Evolutionary conservation across 2,329 filamentous ascomycete species (phyloP), one percentile per base, ranked within the genome.

Genomic region (Neofusicoccum sp.): DNA sequence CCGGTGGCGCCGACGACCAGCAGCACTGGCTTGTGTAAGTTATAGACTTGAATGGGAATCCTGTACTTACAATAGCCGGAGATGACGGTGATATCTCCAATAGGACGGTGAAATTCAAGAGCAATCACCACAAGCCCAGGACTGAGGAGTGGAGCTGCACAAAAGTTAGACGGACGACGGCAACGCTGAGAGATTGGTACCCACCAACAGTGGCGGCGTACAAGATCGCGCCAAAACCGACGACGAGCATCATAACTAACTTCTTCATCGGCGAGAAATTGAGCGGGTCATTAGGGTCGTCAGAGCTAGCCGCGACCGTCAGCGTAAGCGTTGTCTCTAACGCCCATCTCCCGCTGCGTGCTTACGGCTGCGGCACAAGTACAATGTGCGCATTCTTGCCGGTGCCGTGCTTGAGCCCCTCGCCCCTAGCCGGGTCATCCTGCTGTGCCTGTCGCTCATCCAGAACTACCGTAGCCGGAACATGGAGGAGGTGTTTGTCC

Each of bases 221-320:
- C 12, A 75, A 66, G 5, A 69, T 63, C 0, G 72, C 69, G 3
- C 72, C 72, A 33, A 69, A 72, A 6, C 65, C 65, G 33, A 73
- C 66, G 51, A 74, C 73, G 58, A 62, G 41, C 64, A 73, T 72
- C 60, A 75, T 68, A 56, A 61, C 58, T 30, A 68, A 47, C 63
- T 75, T 75, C 66, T 73, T 73, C 2, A 65, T 64, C 4, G 60
- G 62, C 0, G 71, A 63, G 70, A 70, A 75, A 34, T 75, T 75
- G 1, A 75, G 62, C 2, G 72, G 72, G 61, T 75, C 72, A 49
- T 74, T 74, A 14, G 70, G 71, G 47, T 74, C 71, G 30, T 68
- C 67, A 4, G 67, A 69, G 24, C 67, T 69, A 14, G 24, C 34
- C 4, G 16, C 11, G 14, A 40, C 3, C 3, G 48, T 40, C 31